These are phyloP conservation scores for Psilocybe azurescens DNA, from an alignment of 768 basidiomycete genomes.

Conservation along the genomic window DNA sequence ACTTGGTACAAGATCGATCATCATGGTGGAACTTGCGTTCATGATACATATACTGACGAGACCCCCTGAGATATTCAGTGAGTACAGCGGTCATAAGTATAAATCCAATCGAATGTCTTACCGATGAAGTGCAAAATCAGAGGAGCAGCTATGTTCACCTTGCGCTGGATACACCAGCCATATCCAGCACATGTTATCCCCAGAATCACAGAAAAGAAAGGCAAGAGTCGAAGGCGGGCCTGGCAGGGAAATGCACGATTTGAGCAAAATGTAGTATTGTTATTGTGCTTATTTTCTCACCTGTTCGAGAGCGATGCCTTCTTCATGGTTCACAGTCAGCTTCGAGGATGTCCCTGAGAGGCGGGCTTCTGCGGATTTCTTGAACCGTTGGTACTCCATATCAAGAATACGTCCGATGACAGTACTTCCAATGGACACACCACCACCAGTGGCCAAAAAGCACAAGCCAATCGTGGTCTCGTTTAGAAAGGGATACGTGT, in stretches of 20 bases:
- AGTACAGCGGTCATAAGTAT: background rate
- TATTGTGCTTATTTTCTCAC: constrained; percentile 22
- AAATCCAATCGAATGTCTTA: constrained; percentile 20
- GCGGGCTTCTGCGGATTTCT: constrained; percentile 34
- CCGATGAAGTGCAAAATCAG: constrained; percentile 52
- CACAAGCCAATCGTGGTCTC: constrained; percentile 77
- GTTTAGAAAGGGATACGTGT: constrained; percentile 60
- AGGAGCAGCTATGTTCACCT: constrained; percentile 55
- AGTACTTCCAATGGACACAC: constrained; percentile 66
- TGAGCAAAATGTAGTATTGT: constrained; percentile 11
- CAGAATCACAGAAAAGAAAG: constrained; percentile 44
- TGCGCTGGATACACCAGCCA: constrained; percentile 62
- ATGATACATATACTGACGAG: constrained; percentile 48
- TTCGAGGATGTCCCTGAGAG: background rate
- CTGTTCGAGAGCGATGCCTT: constrained; percentile 63
- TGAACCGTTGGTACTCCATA: constrained; percentile 56
- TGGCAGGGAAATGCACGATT: constrained; percentile 26
- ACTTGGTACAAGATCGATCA: constrained; percentile 66
- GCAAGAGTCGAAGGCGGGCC: constrained; percentile 56
- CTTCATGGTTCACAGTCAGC: constrained; percentile 25
- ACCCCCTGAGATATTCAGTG: constrained; percentile 47
- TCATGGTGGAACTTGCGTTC: constrained; percentile 64
- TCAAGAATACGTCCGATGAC: constrained; percentile 69
- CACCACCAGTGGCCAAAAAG: constrained; percentile 83
- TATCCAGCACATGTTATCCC: constrained; percentile 52